phyloP scores from a whole-genome alignment of 192 early-diverging fungal species.

The Chytriomyces hyalinus region DNA sequence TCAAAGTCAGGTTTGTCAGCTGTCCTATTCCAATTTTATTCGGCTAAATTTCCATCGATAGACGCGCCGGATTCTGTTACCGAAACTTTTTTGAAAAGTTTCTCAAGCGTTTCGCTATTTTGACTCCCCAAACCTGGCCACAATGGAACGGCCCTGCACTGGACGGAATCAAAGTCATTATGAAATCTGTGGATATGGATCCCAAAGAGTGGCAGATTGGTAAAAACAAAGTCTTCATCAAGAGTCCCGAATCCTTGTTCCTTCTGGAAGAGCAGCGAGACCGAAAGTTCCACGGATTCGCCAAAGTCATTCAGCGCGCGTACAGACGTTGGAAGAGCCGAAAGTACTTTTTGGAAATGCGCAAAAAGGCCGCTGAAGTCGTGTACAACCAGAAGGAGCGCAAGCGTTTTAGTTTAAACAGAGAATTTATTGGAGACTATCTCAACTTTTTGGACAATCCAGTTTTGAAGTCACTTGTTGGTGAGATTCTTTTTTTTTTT shows the following conservation, averaged over 20 bases:
- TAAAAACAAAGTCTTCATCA: slow-evolving; percentile 92
- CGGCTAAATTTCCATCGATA: slow-evolving; percentile 74
- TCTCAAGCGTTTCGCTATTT: slow-evolving; percentile 77
- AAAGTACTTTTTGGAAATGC: slow-evolving; percentile 86
- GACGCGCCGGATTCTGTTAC: slow-evolving; percentile 96
- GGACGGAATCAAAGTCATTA: slow-evolving; percentile 77
- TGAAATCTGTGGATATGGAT: slow-evolving; percentile 84
- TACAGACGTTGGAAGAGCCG: slow-evolving; percentile 89
- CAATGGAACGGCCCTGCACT: slow-evolving; percentile 79
- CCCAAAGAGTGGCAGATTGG: slow-evolving; percentile 95
- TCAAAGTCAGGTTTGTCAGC: slow-evolving; percentile 90
- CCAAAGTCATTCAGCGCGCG: slow-evolving; percentile 87
- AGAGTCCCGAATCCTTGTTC: slow-evolving; percentile 92
- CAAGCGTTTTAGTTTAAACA: slow-evolving; percentile 83
- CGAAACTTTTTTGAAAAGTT: slow-evolving; percentile 93
- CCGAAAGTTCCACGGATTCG: slow-evolving; percentile 95
- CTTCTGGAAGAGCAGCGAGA: slow-evolving; percentile 91
- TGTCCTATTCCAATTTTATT: slow-evolving; percentile 95
- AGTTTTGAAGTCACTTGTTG: slow-evolving; percentile 59
- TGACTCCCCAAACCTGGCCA: slow-evolving; percentile 75
- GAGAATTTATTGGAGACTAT: slow-evolving; percentile 93
- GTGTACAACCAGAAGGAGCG: slow-evolving; percentile 90
- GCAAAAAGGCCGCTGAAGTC: slow-evolving; percentile 92
- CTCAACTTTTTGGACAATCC: slow-evolving; percentile 67
- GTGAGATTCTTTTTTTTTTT: slow-evolving; percentile 36